Base-by-base conservation (phyloP, 495 filamentous ascomycete genomes). In the Penicillium fimorum region DNA sequence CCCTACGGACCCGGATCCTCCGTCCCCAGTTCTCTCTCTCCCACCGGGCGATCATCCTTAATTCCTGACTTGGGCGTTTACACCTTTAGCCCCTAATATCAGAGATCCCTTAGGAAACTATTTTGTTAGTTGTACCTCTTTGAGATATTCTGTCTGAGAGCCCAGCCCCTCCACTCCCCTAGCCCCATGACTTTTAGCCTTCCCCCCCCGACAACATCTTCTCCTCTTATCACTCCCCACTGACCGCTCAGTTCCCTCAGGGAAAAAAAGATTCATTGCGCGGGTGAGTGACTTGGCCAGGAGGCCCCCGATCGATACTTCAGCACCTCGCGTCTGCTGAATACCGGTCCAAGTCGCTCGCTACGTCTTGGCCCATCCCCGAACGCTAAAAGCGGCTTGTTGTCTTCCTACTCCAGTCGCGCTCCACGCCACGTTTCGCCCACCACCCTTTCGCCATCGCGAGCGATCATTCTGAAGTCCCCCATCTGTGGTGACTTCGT, bases 321-420 rank as follows among this genome's bases (percentile, higher is more conserved):
- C 59, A 57, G 57, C 49, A 61, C 61, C 64, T 57, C 63, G 63
- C 60, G 62, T 70, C 59, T 62, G 33, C 56, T 62, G 57, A 62
- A 66, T 57, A 51, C 50, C 49, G 56, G 47, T 42, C 20, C 32
- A 49, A 53, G 47, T 57, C 60, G 67, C 68, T 68, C 66, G 66
- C 58, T 67, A 65, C 62, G 66, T 73, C 68, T 71, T 72, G 69
- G 72, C 68, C 66, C 68, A 60, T 38, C 69, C 63, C 71, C 69
- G 66, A 62, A 68, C 72, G 69, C 73, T 73, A 71, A 73, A 73
- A 76, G 64, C 73, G 67, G 67, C 61, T 61, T 67, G 62, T 65
- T 67, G 67, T 69, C 69, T 60, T 65, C 57, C 57, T 60, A 47
- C 45, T 37, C 44, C 52, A 64, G 69, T 65, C 72, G 72, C 75